A percentile compares a stretch with the other conserved stretches of the same genome.
Conservation (phyloP, 108 stramenopile species). For the Skeletonema costatum region DNA sequence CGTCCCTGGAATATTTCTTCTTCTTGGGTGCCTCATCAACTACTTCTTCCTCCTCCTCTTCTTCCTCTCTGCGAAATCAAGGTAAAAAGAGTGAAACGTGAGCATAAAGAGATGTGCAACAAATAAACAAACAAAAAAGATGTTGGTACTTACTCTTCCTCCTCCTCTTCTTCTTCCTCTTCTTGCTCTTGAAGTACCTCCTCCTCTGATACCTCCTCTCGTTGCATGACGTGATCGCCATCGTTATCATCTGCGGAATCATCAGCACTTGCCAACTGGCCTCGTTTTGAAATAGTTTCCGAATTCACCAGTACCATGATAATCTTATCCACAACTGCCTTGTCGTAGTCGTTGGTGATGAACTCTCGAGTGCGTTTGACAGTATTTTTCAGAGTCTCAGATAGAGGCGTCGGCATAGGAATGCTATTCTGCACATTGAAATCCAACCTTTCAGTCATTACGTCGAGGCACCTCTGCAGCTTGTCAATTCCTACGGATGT, state of each 20-base stretch:
- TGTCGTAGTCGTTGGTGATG: slow-evolving; percentile 84
- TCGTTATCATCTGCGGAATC: slow-evolving; percentile 88
- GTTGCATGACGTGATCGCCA: slow-evolving; percentile 84
- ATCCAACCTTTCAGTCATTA: slow-evolving; percentile 95
- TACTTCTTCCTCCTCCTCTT: slow-evolving; percentile 96
- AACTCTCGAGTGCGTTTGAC: slow-evolving; percentile 80
- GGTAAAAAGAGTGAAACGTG: background rate
- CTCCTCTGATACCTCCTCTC: slow-evolving; percentile 96
- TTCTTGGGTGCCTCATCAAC: slow-evolving; percentile 92
- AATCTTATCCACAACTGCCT: slow-evolving; percentile 92
- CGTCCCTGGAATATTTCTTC: slow-evolving; percentile 96
- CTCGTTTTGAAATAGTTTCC: slow-evolving; percentile 73
- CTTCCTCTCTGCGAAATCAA: slow-evolving; percentile 83
- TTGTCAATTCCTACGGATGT: slow-evolving; percentile 77
- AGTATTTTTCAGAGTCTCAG: slow-evolving; percentile 83
- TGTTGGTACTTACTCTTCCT: slow-evolving; percentile 40
- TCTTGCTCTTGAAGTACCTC: slow-evolving; percentile 97
- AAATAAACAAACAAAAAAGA: background rate
- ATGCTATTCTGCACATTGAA: slow-evolving; percentile 96
- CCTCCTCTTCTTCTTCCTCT: slow-evolving; percentile 84
- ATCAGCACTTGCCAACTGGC: slow-evolving; percentile 54
- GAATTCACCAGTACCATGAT: slow-evolving; percentile 92
- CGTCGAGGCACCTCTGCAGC: slow-evolving; percentile 88
- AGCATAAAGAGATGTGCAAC: background rate
- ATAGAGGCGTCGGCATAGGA: slow-evolving; percentile 84